These are phyloP conservation scores for Hansenula lynferdii DNA, from an alignment of 1,139 yeast genomes.

Conservation along the genomic window DNA sequence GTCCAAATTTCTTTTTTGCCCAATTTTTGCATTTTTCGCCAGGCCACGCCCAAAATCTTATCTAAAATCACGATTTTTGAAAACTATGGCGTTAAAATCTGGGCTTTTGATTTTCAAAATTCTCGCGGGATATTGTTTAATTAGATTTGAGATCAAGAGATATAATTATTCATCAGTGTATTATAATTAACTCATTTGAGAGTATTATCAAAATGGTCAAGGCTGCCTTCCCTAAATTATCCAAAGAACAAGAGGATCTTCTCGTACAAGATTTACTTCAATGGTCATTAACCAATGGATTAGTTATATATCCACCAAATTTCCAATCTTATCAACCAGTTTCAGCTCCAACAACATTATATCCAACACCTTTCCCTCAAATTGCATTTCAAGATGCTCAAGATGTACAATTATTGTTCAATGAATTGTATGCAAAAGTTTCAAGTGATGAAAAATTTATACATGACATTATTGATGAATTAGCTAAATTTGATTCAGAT, in stretches of 20 bases:
- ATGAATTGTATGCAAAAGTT: constrained; percentile 67
- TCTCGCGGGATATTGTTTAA: no score
- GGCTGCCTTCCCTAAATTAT: not conserved
- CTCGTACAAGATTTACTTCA: constrained; percentile 51
- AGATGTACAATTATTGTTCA: constrained; percentile 63
- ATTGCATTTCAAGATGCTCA: constrained; percentile 61
- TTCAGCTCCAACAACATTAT: constrained; percentile 83
- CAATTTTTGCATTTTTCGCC: no score
- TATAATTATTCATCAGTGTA: no score
- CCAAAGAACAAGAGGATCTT: constrained; percentile 12
- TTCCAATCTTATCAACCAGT: constrained; percentile 39
- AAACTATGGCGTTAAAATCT: not conserved
- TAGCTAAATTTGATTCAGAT: constrained; percentile 58
- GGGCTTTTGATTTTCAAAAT: no score
- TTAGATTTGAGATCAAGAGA: no score
- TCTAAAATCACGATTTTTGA: no score
- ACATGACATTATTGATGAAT: constrained; percentile 44
- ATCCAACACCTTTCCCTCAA: constrained; percentile 84
- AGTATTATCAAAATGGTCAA: not conserved
- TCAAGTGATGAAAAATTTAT: constrained; percentile 60
- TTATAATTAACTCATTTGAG: no score
- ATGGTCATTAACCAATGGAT: constrained; percentile 77
- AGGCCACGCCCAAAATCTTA: no score
- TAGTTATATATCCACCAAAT: constrained; percentile 69
- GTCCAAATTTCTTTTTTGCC: constrained; percentile 53